Base-by-base conservation (phyloP, 2,329 filamentous ascomycete genomes). In the Amauroascus verrucosus region DNA sequence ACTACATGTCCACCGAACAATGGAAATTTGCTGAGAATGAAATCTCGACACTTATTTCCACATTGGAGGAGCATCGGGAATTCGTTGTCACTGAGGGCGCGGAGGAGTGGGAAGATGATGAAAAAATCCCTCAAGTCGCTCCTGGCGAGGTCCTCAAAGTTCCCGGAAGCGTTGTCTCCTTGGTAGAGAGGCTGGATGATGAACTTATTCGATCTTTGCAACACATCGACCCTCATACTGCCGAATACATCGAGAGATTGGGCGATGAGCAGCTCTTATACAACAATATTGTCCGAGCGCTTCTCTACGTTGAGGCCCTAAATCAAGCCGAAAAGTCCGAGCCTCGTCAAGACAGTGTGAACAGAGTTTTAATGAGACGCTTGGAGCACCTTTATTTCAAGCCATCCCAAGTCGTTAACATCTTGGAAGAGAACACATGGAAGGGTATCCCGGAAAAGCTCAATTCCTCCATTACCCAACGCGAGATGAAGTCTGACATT, bases 361-460 rank as follows among this genome's bases (percentile, higher is more conserved):
- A 97, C 79, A 84, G 93, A 56, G 82, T 96, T 51, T 80, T 96
- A 61, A 95, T 96, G 82, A 84, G 93, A 65, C 83, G 94, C 63
- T 75, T 98, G 59, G 94, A 98, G 73, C 94, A 98, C 71, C 81
- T 97, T 64, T 98, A 98, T 78, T 98, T 97, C 82, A 98, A 98
- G 84, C 93, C 93, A 54, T 81, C 89, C 9, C 85, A 91, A 72
- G 91, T 98, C 44, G 84, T 96, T 65, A 86, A 85, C 69, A 95
- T 95, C 53, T 82, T 97, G 44, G 93, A 98, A 73, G 88, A 95
- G 68, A 91, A 89, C 71, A 86, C 85, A 61, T 97, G 91, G 90
- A 93, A 90, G 71, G 75, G 81, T 1, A 81, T 93, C 24, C 83
- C 86, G 20, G 69, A 76, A 5, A 70, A 74, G 13, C 77, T 90